A percentile compares a stretch with the other conserved stretches of the same genome.
phyloP scores from a whole-genome alignment of 139 green algal genomes.

The Astrephomene gubernaculifera region DNA sequence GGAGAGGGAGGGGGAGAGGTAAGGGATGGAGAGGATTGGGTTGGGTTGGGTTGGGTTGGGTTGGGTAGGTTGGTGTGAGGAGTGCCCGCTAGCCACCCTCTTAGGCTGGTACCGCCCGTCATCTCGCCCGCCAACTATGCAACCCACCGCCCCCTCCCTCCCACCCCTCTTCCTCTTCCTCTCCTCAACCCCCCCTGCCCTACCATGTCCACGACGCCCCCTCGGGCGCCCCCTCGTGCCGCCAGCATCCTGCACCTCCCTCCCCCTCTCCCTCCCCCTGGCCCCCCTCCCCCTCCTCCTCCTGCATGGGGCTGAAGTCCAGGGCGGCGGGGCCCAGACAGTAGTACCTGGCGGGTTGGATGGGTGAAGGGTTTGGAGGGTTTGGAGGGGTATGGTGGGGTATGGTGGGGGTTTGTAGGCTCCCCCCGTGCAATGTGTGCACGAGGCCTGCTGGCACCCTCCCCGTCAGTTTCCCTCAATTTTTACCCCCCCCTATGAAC shows the following conservation, averaged over 20 bases:
- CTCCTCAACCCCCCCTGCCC: too few relatives aligned
- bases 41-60: neutral
- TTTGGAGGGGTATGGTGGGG: neutral
- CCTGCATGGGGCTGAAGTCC: slow-evolving; percentile 12
- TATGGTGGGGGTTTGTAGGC: too few relatives aligned
- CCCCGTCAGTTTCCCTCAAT: too few relatives aligned
- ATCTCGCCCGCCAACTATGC: too few relatives aligned
- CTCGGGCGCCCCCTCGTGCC: neutral
- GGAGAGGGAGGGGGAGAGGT: neutral
- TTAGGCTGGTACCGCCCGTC: too few relatives aligned
- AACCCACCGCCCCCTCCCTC: too few relatives aligned
- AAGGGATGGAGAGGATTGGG: neutral
- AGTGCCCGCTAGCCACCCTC: too few relatives aligned
- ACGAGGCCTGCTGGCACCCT: too few relatives aligned
- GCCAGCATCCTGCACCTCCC: neutral
- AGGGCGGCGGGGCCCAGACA: slow-evolving; percentile 52
- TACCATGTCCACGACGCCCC: slow-evolving; percentile 59
- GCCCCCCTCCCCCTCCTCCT: neutral
- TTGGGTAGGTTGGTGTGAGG: neutral
- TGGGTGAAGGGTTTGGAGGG: too few relatives aligned
- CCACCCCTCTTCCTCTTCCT: too few relatives aligned
- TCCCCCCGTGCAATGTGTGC: too few relatives aligned
- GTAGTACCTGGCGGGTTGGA: slow-evolving; percentile 58
- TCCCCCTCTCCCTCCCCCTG: neutral
- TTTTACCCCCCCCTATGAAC: too few relatives aligned